phyloP scores from a whole-genome alignment of 371 early-diverging fungal species.

The Chytridium lagenaria region DNA sequence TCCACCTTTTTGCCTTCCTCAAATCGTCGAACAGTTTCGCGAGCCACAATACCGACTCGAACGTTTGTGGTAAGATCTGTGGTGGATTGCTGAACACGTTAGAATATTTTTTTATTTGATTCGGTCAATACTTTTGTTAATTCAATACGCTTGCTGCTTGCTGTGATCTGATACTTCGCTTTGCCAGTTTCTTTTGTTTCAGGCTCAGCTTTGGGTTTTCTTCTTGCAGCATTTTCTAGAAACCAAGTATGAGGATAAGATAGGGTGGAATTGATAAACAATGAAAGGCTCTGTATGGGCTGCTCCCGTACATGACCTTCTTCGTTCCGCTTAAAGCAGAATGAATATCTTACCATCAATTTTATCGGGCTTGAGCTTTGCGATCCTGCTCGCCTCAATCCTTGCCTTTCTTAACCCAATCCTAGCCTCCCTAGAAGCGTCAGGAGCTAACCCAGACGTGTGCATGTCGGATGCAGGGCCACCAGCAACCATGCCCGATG shows the following conservation, averaged over 20 bases:
- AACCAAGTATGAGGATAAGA: neutral
- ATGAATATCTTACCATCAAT: slow-evolving; percentile 38
- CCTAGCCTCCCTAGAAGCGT: slow-evolving; percentile 48
- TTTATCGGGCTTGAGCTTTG: slow-evolving; percentile 48
- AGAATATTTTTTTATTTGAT: neutral
- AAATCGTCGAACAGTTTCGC: slow-evolving; percentile 47
- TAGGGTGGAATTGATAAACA: neutral
- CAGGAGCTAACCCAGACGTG: slow-evolving; percentile 8
- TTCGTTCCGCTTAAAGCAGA: neutral
- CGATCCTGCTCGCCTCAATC: slow-evolving; percentile 48
- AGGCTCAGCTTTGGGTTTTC: slow-evolving; percentile 47
- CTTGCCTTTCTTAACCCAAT: slow-evolving; percentile 47
- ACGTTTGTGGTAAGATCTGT: slow-evolving; percentile 55
- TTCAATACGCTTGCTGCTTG: slow-evolving; percentile 47
- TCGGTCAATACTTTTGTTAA: slow-evolving; percentile 41
- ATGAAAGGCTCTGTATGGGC: too few species aligned
- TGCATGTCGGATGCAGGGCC: neutral
- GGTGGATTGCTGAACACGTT: slow-evolving; percentile 35
- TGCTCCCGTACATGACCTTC: neutral
- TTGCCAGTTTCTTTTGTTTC: slow-evolving; percentile 52
- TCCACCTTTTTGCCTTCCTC: slow-evolving; percentile 50
- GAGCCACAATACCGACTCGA: slow-evolving; percentile 47
- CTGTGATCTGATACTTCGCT: slow-evolving; percentile 46
- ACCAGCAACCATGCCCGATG: too few species aligned
- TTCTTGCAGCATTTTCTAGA: slow-evolving; percentile 35